Percentiles rank a stretch among this genome's conserved stretches.
Evolutionary conservation across 306 rosid species (phyloP).

Genomic region (Carpinus fangiana): DNA sequence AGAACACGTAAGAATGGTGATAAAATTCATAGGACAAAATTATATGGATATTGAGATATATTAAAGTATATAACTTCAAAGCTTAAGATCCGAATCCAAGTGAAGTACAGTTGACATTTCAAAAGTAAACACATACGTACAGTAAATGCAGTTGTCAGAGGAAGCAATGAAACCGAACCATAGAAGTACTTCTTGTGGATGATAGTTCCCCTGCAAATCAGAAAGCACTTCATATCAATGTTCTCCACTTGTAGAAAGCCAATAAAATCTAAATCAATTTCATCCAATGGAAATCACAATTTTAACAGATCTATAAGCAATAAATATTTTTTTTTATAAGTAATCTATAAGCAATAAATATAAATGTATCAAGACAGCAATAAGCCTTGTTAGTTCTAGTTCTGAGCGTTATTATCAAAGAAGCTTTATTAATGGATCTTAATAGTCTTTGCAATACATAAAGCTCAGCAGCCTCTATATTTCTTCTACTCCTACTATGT

Average conservation of each 20-base stretch:
- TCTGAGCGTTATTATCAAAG: background rate
- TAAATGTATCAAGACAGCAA: conserved; percentile 5
- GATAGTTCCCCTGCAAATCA: conserved; percentile 66
- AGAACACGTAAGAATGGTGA: conserved; percentile 23
- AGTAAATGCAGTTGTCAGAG: conserved; percentile 63
- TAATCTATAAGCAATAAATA: background rate
- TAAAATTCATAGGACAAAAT: conserved; percentile 10
- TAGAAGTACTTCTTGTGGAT: conserved; percentile 78
- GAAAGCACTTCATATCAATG: conserved; percentile 18
- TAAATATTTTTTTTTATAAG: background rate
- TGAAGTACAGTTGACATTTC: conserved; percentile 4
- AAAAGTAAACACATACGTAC: conserved; percentile 60
- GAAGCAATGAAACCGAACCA: conserved; percentile 71
- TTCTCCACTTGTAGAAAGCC: conserved; percentile 20
- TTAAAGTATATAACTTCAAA: conserved; percentile 15
- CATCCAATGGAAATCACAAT: conserved; percentile 15
- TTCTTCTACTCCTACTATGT: background rate
- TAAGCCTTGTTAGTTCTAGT: background rate
- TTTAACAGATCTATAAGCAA: conserved; percentile 3
- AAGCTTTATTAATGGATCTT: conserved; percentile 6
- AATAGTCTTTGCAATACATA: background rate
- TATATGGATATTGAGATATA: conserved; percentile 7
- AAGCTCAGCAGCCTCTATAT: background rate
- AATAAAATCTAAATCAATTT: conserved; percentile 17
- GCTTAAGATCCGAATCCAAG: background rate